Evolutionary conservation across 257 asterid genomes (phyloP).

Genomic region (Nicotiana knightiana): DNA sequence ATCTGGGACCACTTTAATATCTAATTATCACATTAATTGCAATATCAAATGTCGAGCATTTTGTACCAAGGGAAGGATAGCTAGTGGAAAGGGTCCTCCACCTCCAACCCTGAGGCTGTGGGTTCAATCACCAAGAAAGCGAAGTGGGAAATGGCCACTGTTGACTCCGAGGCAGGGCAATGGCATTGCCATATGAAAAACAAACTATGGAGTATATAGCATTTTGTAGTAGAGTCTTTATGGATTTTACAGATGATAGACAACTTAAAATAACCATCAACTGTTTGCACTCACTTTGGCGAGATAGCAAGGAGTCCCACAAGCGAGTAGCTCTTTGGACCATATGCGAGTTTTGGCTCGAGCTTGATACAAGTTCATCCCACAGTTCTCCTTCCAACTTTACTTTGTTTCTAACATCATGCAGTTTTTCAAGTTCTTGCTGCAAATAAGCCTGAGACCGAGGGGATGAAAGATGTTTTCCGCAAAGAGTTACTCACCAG

Average conservation of each 20-base stretch:
- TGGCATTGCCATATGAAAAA: background rate
- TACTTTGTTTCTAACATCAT: conserved; percentile 89
- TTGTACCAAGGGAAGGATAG: background rate
- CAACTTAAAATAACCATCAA: conserved; percentile 2
- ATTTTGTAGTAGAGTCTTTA: background rate
- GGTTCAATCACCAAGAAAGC: background rate
- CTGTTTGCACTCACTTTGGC: conserved; percentile 58
- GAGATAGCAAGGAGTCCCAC: conserved; percentile 96
- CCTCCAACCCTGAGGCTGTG: background rate
- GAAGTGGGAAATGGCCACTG: background rate
- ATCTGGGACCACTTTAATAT: background rate
- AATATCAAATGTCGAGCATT: background rate
- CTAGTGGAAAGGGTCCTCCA: background rate
- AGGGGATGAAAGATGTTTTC: conserved; percentile 17
- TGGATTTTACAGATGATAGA: background rate
- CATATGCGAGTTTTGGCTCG: conserved; percentile 96
- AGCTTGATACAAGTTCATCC: conserved; percentile 99
- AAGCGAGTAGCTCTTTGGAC: conserved; percentile 96
- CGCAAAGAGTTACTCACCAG: background rate
- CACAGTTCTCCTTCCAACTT: conserved; percentile 93
- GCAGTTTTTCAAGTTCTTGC: conserved; percentile 96
- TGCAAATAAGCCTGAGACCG: conserved; percentile 80
- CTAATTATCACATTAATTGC: background rate
- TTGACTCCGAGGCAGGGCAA: background rate
- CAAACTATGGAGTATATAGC: background rate